Conservation (phyloP, 2,329 filamentous ascomycete genomes). For the Pyricularia sp. region DNA sequence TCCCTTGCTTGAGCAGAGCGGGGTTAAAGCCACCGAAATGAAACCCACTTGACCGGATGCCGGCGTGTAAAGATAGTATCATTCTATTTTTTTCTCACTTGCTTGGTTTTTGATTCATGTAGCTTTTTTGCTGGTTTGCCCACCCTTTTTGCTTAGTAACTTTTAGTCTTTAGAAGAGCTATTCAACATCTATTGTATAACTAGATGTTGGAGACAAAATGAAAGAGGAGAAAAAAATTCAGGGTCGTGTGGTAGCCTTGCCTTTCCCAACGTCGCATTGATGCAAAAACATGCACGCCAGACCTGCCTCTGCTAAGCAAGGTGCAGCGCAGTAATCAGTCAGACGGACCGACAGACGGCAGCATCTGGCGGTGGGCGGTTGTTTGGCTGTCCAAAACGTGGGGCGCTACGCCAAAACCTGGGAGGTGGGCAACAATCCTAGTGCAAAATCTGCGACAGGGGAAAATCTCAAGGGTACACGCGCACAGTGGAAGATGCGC, state of each 20-base stretch:
- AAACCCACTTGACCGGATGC: not conserved
- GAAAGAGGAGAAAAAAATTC: not conserved
- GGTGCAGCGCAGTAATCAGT: not conserved
- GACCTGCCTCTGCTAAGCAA: not conserved
- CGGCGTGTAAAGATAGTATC: not conserved
- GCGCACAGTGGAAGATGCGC: not conserved
- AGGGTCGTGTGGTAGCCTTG: not conserved
- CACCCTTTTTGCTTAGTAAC: not conserved
- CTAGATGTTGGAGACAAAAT: not conserved
- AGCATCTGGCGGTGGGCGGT: not conserved
- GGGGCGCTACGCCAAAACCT: not conserved
- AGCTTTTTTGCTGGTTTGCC: not conserved
- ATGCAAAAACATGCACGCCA: not conserved
- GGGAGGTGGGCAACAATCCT: not conserved
- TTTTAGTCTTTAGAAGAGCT: no score
- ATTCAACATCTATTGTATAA: no score
- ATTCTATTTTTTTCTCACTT: not conserved
- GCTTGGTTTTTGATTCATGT: not conserved
- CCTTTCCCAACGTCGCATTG: not conserved
- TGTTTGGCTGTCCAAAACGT: not conserved
- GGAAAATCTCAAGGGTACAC: not conserved
- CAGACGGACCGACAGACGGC: not conserved
- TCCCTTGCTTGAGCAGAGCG: not conserved
- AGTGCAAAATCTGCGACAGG: not conserved
- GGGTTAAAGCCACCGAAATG: constrained; percentile 1